These are phyloP conservation scores for Cornus kousa DNA, from an alignment of 148 eudicot species.

Conservation along the genomic window DNA sequence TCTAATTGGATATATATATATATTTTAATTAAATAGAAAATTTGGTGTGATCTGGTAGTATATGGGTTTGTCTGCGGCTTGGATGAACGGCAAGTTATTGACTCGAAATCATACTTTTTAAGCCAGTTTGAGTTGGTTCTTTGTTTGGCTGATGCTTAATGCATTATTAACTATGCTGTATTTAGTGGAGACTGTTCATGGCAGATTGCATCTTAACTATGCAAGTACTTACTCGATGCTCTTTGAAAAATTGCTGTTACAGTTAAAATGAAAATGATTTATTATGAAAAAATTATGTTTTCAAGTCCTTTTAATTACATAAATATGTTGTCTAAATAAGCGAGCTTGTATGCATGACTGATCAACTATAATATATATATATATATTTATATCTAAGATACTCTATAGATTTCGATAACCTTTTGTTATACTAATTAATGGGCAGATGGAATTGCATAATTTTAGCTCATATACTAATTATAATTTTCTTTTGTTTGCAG, in stretches of 20 bases:
- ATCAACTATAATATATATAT: background rate
- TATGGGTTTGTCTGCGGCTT: background rate
- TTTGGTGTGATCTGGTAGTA: background rate
- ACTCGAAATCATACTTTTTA: background rate
- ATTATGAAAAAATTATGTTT: background rate
- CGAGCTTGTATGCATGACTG: too few species aligned
- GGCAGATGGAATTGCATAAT: too few species aligned
- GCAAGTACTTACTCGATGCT: background rate
- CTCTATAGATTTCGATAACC: too few species aligned
- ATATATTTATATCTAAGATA: too few species aligned
- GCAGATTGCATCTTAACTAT: background rate
- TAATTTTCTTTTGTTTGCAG: slow-evolving; percentile 37
- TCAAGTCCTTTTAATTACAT: background rate
- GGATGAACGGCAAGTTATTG: background rate
- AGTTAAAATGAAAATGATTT: background rate
- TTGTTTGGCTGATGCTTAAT: background rate
- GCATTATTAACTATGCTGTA: background rate
- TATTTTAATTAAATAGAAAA: background rate
- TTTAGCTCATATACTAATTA: background rate
- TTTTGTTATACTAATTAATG: too few species aligned
- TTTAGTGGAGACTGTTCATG: background rate
- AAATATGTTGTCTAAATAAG: too few species aligned
- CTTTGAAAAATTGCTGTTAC: background rate
- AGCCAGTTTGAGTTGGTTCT: background rate
- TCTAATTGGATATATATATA: background rate